phyloP scores from a whole-genome alignment of 2,329 filamentous ascomycete species.

The Penicillium griseofulvum region DNA sequence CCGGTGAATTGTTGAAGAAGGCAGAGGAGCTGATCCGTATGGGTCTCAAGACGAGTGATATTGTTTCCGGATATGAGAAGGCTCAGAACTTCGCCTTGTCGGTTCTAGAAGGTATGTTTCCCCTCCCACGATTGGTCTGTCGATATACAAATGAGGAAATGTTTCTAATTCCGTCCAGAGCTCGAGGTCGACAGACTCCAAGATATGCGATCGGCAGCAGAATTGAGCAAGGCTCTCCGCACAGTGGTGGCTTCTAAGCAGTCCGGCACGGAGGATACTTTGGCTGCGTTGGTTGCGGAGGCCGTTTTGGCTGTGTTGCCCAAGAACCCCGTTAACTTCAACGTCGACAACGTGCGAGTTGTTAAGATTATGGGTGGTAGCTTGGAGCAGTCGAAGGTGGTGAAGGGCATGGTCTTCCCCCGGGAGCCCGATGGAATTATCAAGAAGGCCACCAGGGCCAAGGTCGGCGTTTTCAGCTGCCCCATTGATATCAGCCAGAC shows the following conservation, averaged over 20 bases:
- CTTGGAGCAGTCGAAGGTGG: slow-evolving; percentile 87
- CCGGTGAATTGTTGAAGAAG: slow-evolving; percentile 93
- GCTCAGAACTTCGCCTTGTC: slow-evolving; percentile 86
- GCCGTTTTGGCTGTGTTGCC: slow-evolving; percentile 81
- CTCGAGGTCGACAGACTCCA: slow-evolving; percentile 87
- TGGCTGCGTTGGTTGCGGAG: slow-evolving; percentile 84
- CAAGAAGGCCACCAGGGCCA: slow-evolving; percentile 89
- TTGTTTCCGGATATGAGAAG: slow-evolving; percentile 92
- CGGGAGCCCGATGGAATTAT: slow-evolving; percentile 88
- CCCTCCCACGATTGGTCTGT: not conserved
- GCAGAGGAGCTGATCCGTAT: slow-evolving; percentile 94
- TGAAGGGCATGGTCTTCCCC: slow-evolving; percentile 98
- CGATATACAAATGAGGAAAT: slow-evolving; percentile 1
- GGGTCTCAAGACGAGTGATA: slow-evolving; percentile 98
- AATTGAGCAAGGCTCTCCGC: slow-evolving; percentile 91
- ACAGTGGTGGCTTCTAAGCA: slow-evolving; percentile 98
- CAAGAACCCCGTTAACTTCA: slow-evolving; percentile 94
- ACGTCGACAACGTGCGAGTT: slow-evolving; percentile 97
- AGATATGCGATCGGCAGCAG: slow-evolving; percentile 73
- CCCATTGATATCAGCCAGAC: slow-evolving; percentile 94
- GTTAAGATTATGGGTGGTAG: slow-evolving; percentile 99
- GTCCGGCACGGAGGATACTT: slow-evolving; percentile 83
- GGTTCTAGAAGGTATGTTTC: slow-evolving; percentile 65
- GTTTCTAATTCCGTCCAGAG: slow-evolving; percentile 48
- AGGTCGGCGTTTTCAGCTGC: slow-evolving; percentile 96